Evolutionary conservation across 768 basidiomycete species (phyloP), one percentile per base, ranked within the genome.

Genomic region (Kwoniella bestiolae): DNA sequence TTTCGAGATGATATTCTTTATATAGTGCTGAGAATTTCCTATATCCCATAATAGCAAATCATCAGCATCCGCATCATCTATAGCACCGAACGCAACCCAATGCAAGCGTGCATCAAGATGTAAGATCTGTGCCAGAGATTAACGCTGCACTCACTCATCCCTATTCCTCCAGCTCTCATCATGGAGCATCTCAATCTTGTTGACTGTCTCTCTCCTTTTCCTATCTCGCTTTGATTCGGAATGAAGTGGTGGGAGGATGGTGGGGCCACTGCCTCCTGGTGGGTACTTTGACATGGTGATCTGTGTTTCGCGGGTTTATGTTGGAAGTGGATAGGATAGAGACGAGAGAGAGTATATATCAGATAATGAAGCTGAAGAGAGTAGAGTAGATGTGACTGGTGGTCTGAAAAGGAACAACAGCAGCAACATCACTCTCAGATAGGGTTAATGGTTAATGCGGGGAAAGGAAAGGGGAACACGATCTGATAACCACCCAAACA

Each of bases 131-230:
- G n/a, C n/a, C n/a, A n/a, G n/a, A n/a, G n/a, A n/a, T n/a, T n/a
- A n/a, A n/a, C n/a, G 38, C 16, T 28, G 3, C 16, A 76, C 79
- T 70, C 62, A 82, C 78, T 77, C 74, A 55, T 83, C 82, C 23
- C 80, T 59, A 35, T 75, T 74, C 25, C 79, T 74, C 66, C 81
- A 76, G 34, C 80, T 80, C 58, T 82, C 82, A 32, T 80, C 79
- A 60, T 83, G 82, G 18, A 82, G 71, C 31, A 77, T 71, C 67
- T 82, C 78, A n/a, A 84, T 82, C 65, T 82, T 80, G 63, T 83
- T 82, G 47, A 82, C 79, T 61, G 82, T 82, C 66, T 84, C 83
- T 18, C 83, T 60, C 32, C 83, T 58, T 60, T 83, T 81, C 68
- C 81, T 79, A 66, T 83, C 83, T 23, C 83, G 72, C 70, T 84